Percentiles rank a stretch among this genome's conserved stretches.
Conservation (phyloP, 805 yeast genomes). For the Nakazawaea siamensis region DNA sequence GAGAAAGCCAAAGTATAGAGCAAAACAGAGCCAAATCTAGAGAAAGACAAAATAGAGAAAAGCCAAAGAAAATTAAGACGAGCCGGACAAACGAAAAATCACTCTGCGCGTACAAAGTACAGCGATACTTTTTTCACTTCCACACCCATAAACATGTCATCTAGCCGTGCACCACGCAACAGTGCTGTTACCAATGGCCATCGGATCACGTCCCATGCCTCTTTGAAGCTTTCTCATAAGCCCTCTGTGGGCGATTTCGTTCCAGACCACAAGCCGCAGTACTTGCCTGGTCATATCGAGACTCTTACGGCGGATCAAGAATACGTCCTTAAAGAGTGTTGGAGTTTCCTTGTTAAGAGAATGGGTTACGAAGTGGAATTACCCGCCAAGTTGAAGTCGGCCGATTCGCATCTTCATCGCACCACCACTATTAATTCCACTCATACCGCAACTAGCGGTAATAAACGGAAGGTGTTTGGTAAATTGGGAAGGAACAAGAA, state of each 20-base stretch:
- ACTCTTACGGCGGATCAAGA: conserved; percentile 51
- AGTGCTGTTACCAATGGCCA: not conserved
- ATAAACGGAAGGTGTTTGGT: conserved; percentile 1
- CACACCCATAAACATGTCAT: too few relatives aligned
- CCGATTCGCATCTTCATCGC: conserved; percentile 12
- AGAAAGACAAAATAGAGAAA: too few relatives aligned
- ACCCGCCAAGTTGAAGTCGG: conserved; percentile 4
- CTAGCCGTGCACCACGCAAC: too few relatives aligned
- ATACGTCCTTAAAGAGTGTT: conserved; percentile 54
- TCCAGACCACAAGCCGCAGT: conserved; percentile 6
- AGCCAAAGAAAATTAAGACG: too few relatives aligned
- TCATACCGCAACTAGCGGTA: conserved; percentile 7
- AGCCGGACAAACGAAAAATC: too few relatives aligned
- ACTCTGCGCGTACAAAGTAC: too few relatives aligned
- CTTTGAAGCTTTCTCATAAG: conserved; percentile 1
- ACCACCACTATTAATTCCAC: conserved; percentile 18
- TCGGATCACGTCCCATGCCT: conserved; percentile 1
- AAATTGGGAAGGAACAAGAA: conserved; percentile 19
- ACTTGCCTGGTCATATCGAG: conserved; percentile 31
- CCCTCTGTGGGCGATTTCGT: conserved; percentile 5
- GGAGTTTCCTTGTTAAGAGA: conserved; percentile 56
- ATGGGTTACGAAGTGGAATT: conserved; percentile 41
- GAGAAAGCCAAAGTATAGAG: not conserved
- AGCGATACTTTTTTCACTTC: too few relatives aligned
- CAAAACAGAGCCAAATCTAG: too few relatives aligned